phyloP scores from a whole-genome alignment of 805 yeast genomes.

The Sungouiozyma intestinalis region DNA sequence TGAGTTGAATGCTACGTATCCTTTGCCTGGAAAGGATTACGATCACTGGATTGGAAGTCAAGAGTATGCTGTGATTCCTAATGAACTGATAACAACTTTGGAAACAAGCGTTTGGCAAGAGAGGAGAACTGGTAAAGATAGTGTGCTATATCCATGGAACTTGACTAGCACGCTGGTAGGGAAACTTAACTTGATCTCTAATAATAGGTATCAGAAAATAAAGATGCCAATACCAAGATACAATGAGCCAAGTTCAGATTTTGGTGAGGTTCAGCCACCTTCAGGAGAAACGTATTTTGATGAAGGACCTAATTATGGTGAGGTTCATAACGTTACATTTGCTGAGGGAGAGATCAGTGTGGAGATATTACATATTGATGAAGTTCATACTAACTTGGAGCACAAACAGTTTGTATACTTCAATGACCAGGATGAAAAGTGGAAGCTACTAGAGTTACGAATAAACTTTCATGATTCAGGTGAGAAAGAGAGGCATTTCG shows the following conservation, averaged over 20 bases:
- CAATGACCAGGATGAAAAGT: slow-evolving; percentile 29
- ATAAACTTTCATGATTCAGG: slow-evolving; percentile 32
- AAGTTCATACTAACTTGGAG: slow-evolving; percentile 11
- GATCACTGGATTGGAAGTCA: slow-evolving; percentile 40
- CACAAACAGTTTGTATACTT: slow-evolving; percentile 13
- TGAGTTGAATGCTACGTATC: slow-evolving; percentile 43
- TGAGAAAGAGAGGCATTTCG: slow-evolving; percentile 39
- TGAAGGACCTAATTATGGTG: slow-evolving; percentile 16
- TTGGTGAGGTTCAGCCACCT: slow-evolving; percentile 20
- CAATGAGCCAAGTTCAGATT: slow-evolving; percentile 22
- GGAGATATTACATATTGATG: slow-evolving; percentile 16
- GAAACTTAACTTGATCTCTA: slow-evolving; percentile 22
- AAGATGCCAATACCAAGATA: slow-evolving; percentile 29
- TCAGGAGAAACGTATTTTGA: slow-evolving; percentile 18
- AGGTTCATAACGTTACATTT: slow-evolving; percentile 24
- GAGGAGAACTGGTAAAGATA: slow-evolving; percentile 20
- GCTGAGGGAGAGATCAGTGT: slow-evolving; percentile 18
- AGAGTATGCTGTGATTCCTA: slow-evolving; percentile 48
- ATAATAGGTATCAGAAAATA: slow-evolving; percentile 10
- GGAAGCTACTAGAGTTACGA: slow-evolving; percentile 31
- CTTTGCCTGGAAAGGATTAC: slow-evolving; percentile 39
- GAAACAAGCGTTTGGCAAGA: slow-evolving; percentile 40
- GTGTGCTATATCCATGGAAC: slow-evolving; percentile 32
- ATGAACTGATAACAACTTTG: slow-evolving; percentile 40
- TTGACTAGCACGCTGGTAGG: slow-evolving; percentile 42